phyloP scores from a whole-genome alignment of 345 rosid species.

The Conringia planisiliqua region DNA sequence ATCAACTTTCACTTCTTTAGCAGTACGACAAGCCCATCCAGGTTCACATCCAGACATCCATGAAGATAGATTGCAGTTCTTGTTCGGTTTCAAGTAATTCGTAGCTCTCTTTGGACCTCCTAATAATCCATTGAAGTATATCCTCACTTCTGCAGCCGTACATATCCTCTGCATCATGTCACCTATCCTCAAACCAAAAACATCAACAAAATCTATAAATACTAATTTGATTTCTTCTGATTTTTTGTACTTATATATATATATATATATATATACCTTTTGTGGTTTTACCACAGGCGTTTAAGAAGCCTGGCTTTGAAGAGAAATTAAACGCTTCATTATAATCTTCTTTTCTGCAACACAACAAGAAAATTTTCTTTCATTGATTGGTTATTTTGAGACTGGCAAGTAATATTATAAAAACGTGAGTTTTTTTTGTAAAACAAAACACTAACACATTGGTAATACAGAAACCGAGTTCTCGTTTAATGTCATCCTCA shows the following conservation, averaged over 20 bases:
- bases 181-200: conserved; percentile 40
- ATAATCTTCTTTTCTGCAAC: conserved; percentile 77
- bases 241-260: background rate
- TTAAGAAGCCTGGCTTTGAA: conserved; percentile 48
- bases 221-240: background rate
- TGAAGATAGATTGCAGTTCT: conserved; percentile 78
- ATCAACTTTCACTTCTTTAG: conserved; percentile 42
- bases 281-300: conserved; percentile 51
- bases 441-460: conserved; percentile 62
- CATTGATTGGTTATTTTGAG: background rate
- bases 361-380: background rate
- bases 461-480: conserved; percentile 81
- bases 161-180: conserved; percentile 69
- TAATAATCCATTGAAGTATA: conserved; percentile 65
- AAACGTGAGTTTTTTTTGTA: background rate
- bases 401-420: background rate
- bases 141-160: conserved; percentile 83
- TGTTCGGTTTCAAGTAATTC: conserved; percentile 67
- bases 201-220: background rate
- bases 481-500: conserved; percentile 51
- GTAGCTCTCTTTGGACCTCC: conserved; percentile 42
- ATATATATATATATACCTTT: conserved; percentile 57
- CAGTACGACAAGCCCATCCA: conserved; percentile 88
- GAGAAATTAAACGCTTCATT: conserved; percentile 86
- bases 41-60: conserved; percentile 99